A percentile compares a stretch with the other conserved stretches of the same genome.
Evolutionary conservation across 2,329 filamentous ascomycete species (phyloP).

Genomic region (Fusarium coicis): DNA sequence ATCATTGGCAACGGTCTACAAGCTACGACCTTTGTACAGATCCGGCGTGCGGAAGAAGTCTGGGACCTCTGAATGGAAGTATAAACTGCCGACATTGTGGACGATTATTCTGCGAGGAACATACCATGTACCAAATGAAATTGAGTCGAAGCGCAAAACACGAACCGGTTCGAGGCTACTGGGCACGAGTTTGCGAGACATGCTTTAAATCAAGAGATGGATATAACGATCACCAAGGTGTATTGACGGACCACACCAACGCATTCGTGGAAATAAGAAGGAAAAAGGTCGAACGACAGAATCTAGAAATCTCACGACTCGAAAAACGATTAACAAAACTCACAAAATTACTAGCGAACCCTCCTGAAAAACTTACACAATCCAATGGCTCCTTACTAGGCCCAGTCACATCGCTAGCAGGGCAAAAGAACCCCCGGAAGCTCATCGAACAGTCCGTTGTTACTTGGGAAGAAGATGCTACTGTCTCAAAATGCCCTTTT

Average conservation of each 20-base stretch:
- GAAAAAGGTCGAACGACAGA: conserved; percentile 83
- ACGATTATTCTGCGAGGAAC: conserved; percentile 92
- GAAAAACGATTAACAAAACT: conserved; percentile 93
- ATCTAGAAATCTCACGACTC: conserved; percentile 86
- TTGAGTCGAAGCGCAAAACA: conserved; percentile 88
- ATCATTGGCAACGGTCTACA: conserved; percentile 87
- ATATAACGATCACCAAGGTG: conserved; percentile 88
- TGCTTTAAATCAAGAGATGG: conserved; percentile 97
- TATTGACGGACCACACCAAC: conserved; percentile 76
- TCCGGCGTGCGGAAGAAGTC: conserved; percentile 81
- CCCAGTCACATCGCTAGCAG: conserved; percentile 69
- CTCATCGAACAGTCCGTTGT: conserved; percentile 90
- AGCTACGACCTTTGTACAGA: conserved; percentile 86
- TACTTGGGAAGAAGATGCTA: conserved; percentile 91
- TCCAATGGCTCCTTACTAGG: conserved; percentile 65
- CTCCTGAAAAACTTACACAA: conserved; percentile 72
- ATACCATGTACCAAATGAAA: conserved; percentile 99
- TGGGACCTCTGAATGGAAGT: conserved; percentile 82
- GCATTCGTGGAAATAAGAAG: conserved; percentile 77
- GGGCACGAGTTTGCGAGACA: conserved; percentile 98
- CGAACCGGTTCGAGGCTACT: conserved; percentile 88
- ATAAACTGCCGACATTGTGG: conserved; percentile 96
- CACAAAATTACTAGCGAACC: conserved; percentile 82
- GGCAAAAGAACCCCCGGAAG: conserved; percentile 81
- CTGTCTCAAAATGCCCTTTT: conserved; percentile 85